Percentiles rank a stretch among this genome's conserved stretches.
These are phyloP conservation scores for Berkeleyomyces rouxiae DNA, from an alignment of 2,329 filamentous ascomycete species.

Conservation along the genomic window DNA sequence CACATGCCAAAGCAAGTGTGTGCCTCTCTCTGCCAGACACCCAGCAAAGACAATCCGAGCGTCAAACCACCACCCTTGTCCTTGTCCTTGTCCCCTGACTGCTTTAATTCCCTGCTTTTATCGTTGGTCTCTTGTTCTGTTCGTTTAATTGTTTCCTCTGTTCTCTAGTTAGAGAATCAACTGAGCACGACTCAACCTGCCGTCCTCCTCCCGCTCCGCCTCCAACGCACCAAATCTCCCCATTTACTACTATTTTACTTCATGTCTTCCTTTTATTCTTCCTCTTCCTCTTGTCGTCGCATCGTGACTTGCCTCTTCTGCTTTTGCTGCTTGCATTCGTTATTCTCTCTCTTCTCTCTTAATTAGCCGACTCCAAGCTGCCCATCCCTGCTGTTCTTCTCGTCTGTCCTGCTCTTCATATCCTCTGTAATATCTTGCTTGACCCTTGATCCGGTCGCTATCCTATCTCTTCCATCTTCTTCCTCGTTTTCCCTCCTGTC, in stretches of 20 bases:
- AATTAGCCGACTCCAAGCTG: neutral
- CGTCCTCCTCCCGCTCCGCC: neutral
- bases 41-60: neutral
- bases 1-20: neutral
- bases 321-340: neutral
- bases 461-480: neutral
- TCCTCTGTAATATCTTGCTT: neutral
- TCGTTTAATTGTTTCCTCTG: conserved; percentile 1
- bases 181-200: neutral
- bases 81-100: neutral
- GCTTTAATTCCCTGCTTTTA: neutral
- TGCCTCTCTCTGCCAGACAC: neutral
- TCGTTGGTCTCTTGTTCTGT: neutral
- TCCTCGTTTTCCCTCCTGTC: too few relatives aligned
- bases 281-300: neutral
- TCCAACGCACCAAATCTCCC: neutral
- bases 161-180: conserved; percentile 3
- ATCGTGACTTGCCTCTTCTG: neutral
- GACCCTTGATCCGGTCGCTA: neutral
- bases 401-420: neutral
- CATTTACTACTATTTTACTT: too few relatives aligned
- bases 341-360: neutral
- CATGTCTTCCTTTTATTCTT: neutral
- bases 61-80: neutral
- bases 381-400: neutral